Percentiles rank a stretch among this genome's conserved stretches.
Evolutionary conservation across 176 grass and related monocot species (phyloP).

Genomic region (Cenchrus fungigraminus): DNA sequence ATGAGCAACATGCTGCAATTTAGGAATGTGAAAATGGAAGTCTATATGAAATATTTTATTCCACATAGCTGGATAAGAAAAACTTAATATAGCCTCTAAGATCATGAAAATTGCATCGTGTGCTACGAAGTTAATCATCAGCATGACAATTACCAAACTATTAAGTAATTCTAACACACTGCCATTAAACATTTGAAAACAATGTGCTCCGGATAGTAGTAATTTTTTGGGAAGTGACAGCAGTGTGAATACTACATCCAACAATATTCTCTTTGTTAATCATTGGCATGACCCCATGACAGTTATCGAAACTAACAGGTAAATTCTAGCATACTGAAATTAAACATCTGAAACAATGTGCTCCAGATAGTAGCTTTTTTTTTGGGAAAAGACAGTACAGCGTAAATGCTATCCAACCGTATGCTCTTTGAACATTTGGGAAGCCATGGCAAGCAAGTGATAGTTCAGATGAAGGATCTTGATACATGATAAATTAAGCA

Average conservation of each 20-base stretch:
- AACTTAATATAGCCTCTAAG: neutral
- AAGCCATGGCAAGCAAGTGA: slow-evolving; percentile 1
- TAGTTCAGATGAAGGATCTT: neutral
- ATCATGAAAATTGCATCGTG: slow-evolving; percentile 15
- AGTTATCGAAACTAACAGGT: too few species aligned
- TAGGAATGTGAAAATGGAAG: slow-evolving; percentile 16
- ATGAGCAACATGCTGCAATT: neutral
- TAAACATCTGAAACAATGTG: too few species aligned
- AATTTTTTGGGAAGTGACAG: neutral
- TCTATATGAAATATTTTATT: neutral
- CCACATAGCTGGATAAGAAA: neutral
- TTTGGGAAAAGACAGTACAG: too few species aligned
- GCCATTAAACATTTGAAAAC: slow-evolving; percentile 16
- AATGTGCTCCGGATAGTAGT: neutral
- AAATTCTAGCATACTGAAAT: too few species aligned
- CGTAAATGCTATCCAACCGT: neutral
- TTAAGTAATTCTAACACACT: neutral
- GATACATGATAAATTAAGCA: too few species aligned
- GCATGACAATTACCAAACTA: neutral
- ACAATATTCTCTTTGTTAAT: too few species aligned
- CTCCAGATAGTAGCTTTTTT: too few species aligned
- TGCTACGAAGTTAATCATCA: neutral
- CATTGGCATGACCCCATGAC: too few species aligned
- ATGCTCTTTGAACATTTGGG: neutral
- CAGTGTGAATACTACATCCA: neutral